Evolutionary conservation across 306 rosid genomes (phyloP), one percentile per base, ranked within the genome.

Genomic region (Vigna nakashimae): DNA sequence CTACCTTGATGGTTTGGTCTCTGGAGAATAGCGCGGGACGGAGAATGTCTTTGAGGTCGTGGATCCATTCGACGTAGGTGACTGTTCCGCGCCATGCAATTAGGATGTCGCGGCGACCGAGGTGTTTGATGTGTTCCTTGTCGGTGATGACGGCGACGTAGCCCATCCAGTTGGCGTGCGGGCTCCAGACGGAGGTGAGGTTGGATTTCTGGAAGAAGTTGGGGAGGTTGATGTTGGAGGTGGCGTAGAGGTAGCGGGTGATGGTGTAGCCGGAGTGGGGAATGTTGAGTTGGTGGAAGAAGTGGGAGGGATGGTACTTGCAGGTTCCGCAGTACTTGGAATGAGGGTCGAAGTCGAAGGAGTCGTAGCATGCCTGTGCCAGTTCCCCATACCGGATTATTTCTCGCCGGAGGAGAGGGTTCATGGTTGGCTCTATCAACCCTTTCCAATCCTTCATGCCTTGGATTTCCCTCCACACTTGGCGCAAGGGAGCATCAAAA

Each of bases 151-250:
- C 92, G 0, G 90, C 97, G 2, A 91, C 84, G 45, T 85, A 91
- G 0, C 94, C 97, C 89, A 91, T 89, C 97, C 97, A 91, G 60
- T 91, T 91, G 2, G 97, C 97, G 12, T 90, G 90, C 12, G 79
- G 73, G 82, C 92, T 88, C 97, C 94, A 91, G 0, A 89, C 87
- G 74, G 77, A 72, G 72, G 81, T 9, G 14, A 81, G 55, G 22
- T 57, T 85, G 4, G 94, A 83, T 12, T 85, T 86, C 16, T 91
- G 86, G 55, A 91, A 89, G 88, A 91, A 91, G 43, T 91, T 89
- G 0, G 97, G 97, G 32, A 91, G 91, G 73, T 91, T 91, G 66
- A 91, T 82, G 74, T 91, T 88, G 6, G 94, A 91, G 4, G 97
- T 91, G 7, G 94, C 94, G 24, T 91, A 91, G 62, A 91, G 86